Evolutionary conservation across 73 alveolate species (phyloP).

Genomic region (Paramecium caudatum): DNA sequence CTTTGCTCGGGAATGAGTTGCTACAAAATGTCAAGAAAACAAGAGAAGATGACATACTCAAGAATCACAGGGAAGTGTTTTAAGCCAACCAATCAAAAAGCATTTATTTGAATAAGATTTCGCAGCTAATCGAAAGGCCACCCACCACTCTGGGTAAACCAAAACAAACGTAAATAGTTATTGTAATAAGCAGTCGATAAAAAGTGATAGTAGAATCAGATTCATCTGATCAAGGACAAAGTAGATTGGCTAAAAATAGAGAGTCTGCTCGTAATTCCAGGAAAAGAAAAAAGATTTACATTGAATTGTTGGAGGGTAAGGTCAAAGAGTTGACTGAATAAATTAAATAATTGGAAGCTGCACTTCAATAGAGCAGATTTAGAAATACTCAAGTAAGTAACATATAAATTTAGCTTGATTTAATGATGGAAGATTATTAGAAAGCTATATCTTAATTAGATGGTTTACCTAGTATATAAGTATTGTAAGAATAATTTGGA

Average conservation of each 20-base stretch:
- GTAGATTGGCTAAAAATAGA: constrained; percentile 78
- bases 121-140: not conserved
- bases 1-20: not conserved
- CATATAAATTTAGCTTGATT: not conserved
- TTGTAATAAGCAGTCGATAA: not conserved
- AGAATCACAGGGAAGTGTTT: not conserved
- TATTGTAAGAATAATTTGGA: not conserved
- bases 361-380: not conserved
- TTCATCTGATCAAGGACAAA: constrained; percentile 26
- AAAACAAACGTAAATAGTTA: not conserved
- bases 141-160: constrained; percentile 12
- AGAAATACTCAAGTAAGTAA: not conserved
- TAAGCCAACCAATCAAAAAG: constrained; percentile 42
- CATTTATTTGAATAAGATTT: constrained; percentile 22
- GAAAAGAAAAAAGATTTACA: constrained; percentile 83
- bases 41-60: constrained; percentile 7
- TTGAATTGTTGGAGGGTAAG: constrained; percentile 77
- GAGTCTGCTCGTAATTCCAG: constrained; percentile 86
- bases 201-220: constrained; percentile 42
- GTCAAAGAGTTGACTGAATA: not conserved
- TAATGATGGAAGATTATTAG: not conserved
- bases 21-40: not conserved
- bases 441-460: not conserved
- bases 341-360: not conserved
- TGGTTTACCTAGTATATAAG: not conserved